Conservation (phyloP, 2,329 filamentous ascomycete genomes). For the Scedosporium apiospermum region DNA sequence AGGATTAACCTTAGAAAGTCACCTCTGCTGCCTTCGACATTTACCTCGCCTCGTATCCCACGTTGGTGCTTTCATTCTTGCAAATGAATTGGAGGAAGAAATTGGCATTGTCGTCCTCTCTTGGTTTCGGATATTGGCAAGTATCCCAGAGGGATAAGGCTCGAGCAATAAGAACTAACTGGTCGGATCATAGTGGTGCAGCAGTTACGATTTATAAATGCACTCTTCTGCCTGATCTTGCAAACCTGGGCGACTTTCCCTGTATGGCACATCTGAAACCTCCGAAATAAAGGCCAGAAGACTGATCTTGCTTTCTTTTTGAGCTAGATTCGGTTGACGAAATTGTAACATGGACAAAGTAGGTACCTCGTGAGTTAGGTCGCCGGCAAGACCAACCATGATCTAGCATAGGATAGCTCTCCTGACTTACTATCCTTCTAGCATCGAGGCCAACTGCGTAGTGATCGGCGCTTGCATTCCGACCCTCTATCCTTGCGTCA, state of each 20-base stretch:
- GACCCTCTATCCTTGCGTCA: no score
- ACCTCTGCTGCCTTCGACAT: conserved; percentile 27
- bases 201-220: not conserved
- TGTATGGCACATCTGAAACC: not conserved
- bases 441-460: no score
- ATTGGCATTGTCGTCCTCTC: conserved; percentile 23
- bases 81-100: conserved; percentile 30
- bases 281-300: not conserved
- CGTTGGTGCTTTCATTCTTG: conserved; percentile 23
- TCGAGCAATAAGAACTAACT: not conserved
- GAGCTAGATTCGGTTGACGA: no score
- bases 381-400: no score
- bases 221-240: not conserved
- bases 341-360: no score
- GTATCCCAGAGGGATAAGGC: conserved; percentile 6
- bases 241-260: not conserved
- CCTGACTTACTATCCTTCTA: no score
- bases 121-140: conserved; percentile 28
- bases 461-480: no score
- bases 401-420: no score
- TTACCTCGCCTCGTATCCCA: conserved; percentile 32
- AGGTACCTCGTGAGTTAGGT: no score
- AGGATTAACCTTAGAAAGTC: conserved; percentile 10
- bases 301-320: no score
- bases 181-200: not conserved